A percentile compares a stretch with the other conserved stretches of the same genome.
Conservation (phyloP, 352 stramenopile genomes). For the Phytopythium chamaehyphon region DNA sequence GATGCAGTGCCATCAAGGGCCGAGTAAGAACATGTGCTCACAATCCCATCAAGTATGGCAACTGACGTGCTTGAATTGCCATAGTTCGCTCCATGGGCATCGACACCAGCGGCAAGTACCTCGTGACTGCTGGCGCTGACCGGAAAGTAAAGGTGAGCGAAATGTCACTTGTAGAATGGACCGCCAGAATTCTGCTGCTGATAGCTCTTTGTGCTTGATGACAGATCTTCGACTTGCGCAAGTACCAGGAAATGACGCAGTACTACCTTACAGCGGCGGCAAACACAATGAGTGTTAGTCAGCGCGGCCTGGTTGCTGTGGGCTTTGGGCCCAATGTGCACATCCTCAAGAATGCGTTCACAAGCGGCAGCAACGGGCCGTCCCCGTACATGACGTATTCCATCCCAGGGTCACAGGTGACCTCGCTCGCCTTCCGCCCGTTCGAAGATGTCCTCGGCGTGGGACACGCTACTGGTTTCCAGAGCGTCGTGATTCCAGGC, state of each 20-base stretch:
- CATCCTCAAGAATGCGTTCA: conserved; percentile 90
- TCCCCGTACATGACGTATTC: conserved; percentile 91
- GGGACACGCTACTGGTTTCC: conserved; percentile 86
- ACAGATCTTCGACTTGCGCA: conserved; percentile 95
- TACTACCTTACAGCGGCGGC: conserved; percentile 90
- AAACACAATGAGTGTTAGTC: conserved; percentile 93
- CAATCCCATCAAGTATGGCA: no score
- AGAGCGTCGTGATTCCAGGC: conserved; percentile 93
- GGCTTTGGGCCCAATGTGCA: conserved; percentile 91
- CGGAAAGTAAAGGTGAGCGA: conserved; percentile 83
- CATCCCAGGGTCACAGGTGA: conserved; percentile 80
- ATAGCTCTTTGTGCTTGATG: not conserved
- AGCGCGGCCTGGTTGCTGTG: conserved; percentile 93
- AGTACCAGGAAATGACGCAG: conserved; percentile 93
- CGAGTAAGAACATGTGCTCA: conserved; percentile 66
- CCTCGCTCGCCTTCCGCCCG: conserved; percentile 93
- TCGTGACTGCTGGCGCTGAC: conserved; percentile 95
- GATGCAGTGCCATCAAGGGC: conserved; percentile 96
- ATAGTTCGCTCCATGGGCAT: conserved; percentile 90
- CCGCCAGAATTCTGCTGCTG: not conserved
- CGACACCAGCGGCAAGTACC: conserved; percentile 92
- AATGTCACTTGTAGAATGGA: not conserved
- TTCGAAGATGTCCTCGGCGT: conserved; percentile 98
- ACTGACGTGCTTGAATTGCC: conserved; percentile 10
- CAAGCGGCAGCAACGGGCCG: conserved; percentile 46